phyloP scores from a whole-genome alignment of 257 asterid genomes.

The Primulina eburnea region DNA sequence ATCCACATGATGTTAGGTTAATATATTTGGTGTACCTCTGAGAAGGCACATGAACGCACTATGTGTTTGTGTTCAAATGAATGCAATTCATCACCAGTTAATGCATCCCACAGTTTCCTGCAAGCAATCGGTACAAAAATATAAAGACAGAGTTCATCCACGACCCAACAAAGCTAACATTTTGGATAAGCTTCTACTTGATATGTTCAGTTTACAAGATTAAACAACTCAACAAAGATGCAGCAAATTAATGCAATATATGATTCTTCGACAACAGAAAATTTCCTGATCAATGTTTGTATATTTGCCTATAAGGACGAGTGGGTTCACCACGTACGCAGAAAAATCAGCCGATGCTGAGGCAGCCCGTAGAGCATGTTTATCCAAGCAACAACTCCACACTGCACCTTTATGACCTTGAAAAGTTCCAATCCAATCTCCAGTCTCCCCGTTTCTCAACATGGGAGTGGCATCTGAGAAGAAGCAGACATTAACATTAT shows the following conservation, averaged over 20 bases:
- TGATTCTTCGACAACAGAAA: too few relatives aligned
- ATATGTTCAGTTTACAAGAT: not conserved
- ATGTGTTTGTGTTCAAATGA: constrained; percentile 97
- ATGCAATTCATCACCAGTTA: constrained; percentile 85
- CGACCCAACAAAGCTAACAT: constrained; percentile 3
- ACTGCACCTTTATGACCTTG: constrained; percentile 99
- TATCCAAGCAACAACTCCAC: constrained; percentile 93
- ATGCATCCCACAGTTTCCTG: constrained; percentile 98
- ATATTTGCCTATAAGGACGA: too few relatives aligned
- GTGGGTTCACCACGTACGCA: constrained; percentile 54
- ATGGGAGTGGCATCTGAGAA: constrained; percentile 79
- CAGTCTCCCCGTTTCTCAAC: constrained; percentile 97
- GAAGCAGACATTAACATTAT: constrained; percentile 15
- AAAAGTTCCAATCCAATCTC: constrained; percentile 98
- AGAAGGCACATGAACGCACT: constrained; percentile 89
- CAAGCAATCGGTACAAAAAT: constrained; percentile 27
- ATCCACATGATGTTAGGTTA: not conserved
- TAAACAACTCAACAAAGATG: not conserved
- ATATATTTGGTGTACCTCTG: constrained; percentile 55
- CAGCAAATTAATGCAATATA: not conserved
- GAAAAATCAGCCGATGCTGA: constrained; percentile 97
- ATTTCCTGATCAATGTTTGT: too few relatives aligned
- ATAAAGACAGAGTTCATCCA: not conserved
- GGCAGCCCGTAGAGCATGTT: constrained; percentile 87
- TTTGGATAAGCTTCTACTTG: not conserved